Conservation (phyloP, 345 rosid genomes). For the Acer yangbiense region DNA sequence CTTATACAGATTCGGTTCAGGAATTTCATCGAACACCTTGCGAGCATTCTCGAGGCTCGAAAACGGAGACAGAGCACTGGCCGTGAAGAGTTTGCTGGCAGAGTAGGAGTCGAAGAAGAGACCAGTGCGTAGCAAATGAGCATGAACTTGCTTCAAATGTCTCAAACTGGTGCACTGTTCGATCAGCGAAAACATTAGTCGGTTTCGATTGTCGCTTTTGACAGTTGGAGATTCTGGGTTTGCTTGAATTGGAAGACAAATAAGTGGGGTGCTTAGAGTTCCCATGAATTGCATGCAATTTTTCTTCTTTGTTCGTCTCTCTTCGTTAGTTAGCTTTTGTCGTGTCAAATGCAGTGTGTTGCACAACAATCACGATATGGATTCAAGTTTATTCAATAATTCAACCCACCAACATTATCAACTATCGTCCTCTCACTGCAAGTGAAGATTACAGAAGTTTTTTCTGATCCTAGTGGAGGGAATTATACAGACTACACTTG, state of each 20-base stretch:
- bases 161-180: constrained; percentile 40
- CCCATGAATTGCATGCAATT: constrained; percentile 22
- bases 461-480: too few species aligned
- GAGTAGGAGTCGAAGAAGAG: constrained; percentile 44
- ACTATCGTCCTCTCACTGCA: too few species aligned
- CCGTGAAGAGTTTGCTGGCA: constrained; percentile 57
- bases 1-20: constrained; percentile 62
- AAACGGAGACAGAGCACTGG: constrained; percentile 37
- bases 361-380: too few species aligned
- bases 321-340: too few species aligned
- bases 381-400: too few species aligned
- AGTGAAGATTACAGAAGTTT: too few species aligned
- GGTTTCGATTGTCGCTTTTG: constrained; percentile 36
- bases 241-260: constrained; percentile 42
- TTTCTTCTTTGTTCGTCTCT: too few species aligned
- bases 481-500: too few species aligned
- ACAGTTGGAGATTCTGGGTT: constrained; percentile 25
- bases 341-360: too few species aligned
- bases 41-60: constrained; percentile 66
- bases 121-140: constrained; percentile 59
- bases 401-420: too few species aligned
- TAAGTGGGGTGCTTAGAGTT: constrained; percentile 28
- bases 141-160: constrained; percentile 61
- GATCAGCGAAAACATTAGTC: constrained; percentile 36
- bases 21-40: constrained; percentile 70